Percentiles rank a stretch among this genome's conserved stretches.
These are phyloP conservation scores for Cladobotryum protrusum DNA, from an alignment of 2,329 filamentous ascomycete genomes.

Conservation along the genomic window DNA sequence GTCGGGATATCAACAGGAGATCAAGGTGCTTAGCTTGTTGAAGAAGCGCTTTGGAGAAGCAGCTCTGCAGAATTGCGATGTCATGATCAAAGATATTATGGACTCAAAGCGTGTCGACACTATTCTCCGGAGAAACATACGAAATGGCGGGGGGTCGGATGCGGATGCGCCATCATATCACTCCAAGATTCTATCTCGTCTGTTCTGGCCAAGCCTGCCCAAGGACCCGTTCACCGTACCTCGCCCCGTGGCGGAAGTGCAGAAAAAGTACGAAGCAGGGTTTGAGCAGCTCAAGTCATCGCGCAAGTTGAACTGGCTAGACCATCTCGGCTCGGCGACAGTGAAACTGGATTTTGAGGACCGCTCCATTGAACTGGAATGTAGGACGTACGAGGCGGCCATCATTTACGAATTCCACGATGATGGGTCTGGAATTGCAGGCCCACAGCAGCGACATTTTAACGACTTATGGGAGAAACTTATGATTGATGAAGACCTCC, in stretches of 20 bases:
- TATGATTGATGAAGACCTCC: slow-evolving; percentile 67
- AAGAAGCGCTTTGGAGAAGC: slow-evolving; percentile 84
- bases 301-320: slow-evolving; percentile 83
- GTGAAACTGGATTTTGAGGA: slow-evolving; percentile 81
- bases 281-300: slow-evolving; percentile 78
- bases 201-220: slow-evolving; percentile 86
- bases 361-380: slow-evolving; percentile 64
- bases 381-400: slow-evolving; percentile 78
- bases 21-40: slow-evolving; percentile 76
- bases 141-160: slow-evolving; percentile 10
- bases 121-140: slow-evolving; percentile 48
- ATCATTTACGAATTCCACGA: slow-evolving; percentile 78
- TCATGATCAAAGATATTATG: slow-evolving; percentile 91
- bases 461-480: slow-evolving; percentile 52
- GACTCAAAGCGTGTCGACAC: slow-evolving; percentile 73
- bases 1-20: slow-evolving; percentile 67
- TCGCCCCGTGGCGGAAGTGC: slow-evolving; percentile 49
- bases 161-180: slow-evolving; percentile 45
- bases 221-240: slow-evolving; percentile 64
- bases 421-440: slow-evolving; percentile 29
- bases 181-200: slow-evolving; percentile 79
- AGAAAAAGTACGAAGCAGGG: slow-evolving; percentile 64
- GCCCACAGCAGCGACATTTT: slow-evolving; percentile 38
- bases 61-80: slow-evolving; percentile 85
- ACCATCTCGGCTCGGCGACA: slow-evolving; percentile 70